These are phyloP conservation scores for Cystofilobasidium ferigula DNA, from an alignment of 768 basidiomycete species.

Conservation along the genomic window DNA sequence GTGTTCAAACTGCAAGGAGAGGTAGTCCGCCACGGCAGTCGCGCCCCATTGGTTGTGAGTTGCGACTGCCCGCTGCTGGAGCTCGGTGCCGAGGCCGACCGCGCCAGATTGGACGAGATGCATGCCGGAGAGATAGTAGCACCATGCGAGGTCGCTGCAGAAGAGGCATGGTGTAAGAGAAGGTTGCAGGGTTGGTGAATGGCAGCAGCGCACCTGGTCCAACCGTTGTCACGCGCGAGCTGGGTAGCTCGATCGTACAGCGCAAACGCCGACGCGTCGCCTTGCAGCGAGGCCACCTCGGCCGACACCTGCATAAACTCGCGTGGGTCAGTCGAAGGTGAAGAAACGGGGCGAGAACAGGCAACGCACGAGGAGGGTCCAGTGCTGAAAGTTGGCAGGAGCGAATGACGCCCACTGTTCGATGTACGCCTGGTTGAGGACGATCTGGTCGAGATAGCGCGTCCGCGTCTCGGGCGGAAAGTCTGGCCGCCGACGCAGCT, in stretches of 20 bases:
- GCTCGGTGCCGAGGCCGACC: constrained; percentile 50
- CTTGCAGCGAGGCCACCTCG: constrained; percentile 52
- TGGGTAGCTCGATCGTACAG: constrained; percentile 60
- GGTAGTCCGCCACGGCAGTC: constrained; percentile 46
- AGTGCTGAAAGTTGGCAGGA: constrained; percentile 56
- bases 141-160: background rate
- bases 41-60: constrained; percentile 64
- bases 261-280: constrained; percentile 51
- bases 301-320: background rate
- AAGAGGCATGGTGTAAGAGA: no score
- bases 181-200: background rate
- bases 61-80: constrained; percentile 56
- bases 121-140: constrained; percentile 39
- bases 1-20: background rate
- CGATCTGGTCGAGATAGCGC: constrained; percentile 50
- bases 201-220: constrained; percentile 45
- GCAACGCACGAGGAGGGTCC: constrained; percentile 60
- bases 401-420: constrained; percentile 61
- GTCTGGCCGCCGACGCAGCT: constrained; percentile 46
- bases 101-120: constrained; percentile 54
- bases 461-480: constrained; percentile 38
- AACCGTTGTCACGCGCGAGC: constrained; percentile 54
- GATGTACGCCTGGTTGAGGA: constrained; percentile 52
- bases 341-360: constrained; percentile 50
- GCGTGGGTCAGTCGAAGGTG: background rate